Percentiles rank a stretch among this genome's conserved stretches.
Conservation (phyloP, 1,284 basidiomycete species). For the Cutaneotrichosporon sp. region DNA sequence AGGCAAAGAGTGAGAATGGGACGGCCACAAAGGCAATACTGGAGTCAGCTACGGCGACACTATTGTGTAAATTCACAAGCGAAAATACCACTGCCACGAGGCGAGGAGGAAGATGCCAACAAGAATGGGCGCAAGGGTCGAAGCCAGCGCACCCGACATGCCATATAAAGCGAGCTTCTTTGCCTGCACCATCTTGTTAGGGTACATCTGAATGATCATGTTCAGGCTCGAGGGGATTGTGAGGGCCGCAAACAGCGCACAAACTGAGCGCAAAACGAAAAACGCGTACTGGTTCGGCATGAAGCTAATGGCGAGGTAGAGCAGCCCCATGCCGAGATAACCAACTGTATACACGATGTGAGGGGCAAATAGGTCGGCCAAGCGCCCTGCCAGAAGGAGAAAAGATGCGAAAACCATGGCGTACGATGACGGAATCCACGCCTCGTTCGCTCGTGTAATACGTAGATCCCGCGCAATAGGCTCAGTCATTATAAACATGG, state of each 20-base stretch:
- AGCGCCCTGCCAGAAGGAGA: conserved; percentile 39
- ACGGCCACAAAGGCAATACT: conserved; percentile 30
- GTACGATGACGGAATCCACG: conserved; percentile 42
- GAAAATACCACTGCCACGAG: conserved; percentile 47
- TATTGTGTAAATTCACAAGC: conserved; percentile 28
- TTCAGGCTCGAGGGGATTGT: conserved; percentile 45
- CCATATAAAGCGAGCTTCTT: conserved; percentile 44
- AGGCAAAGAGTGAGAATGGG: conserved; percentile 32
- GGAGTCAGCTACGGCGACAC: background rate
- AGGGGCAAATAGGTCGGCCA: conserved; percentile 42
- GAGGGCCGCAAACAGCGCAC: conserved; percentile 38
- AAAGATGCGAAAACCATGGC: conserved; percentile 30
- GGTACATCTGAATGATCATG: conserved; percentile 46
- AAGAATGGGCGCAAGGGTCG: conserved; percentile 29
- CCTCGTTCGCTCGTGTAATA: conserved; percentile 27
- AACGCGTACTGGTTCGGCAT: conserved; percentile 44
- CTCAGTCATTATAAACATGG: conserved; percentile 42
- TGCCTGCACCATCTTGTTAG: conserved; percentile 36
- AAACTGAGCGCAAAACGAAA: conserved; percentile 43
- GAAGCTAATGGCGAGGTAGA: conserved; percentile 45
- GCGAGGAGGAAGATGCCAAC: conserved; percentile 44
- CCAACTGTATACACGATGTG: conserved; percentile 39
- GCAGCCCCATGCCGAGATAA: conserved; percentile 38
- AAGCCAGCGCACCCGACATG: conserved; percentile 39
- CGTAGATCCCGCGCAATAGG: conserved; percentile 37